These are phyloP conservation scores for Camelina hispida DNA, from an alignment of 345 rosid species.

Conservation along the genomic window DNA sequence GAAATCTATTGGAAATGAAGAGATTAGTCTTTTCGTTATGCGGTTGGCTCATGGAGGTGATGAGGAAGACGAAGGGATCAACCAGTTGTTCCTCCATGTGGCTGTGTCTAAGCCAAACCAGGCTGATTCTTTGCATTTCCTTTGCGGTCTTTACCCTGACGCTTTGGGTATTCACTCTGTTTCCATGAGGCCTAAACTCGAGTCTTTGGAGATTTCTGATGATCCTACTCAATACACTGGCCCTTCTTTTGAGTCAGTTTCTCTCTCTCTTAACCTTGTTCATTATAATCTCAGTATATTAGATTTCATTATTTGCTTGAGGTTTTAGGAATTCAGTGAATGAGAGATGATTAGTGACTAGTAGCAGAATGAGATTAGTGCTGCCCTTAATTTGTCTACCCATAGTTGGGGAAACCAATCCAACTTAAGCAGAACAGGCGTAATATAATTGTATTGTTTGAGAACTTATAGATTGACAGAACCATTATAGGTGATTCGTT, in stretches of 20 bases:
- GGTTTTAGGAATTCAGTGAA: too few relatives aligned
- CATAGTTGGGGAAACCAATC: too few relatives aligned
- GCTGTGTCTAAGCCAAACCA: constrained; percentile 79
- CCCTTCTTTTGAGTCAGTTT: constrained; percentile 75
- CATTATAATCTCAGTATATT: too few relatives aligned
- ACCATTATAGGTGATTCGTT: neutral
- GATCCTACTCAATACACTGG: constrained; percentile 66
- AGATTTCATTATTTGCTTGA: too few relatives aligned
- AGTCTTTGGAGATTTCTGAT: constrained; percentile 45
- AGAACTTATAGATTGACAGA: neutral
- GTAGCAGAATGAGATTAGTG: too few relatives aligned
- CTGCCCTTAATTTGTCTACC: too few relatives aligned
- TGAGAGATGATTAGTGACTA: too few relatives aligned
- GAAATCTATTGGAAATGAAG: too few relatives aligned
- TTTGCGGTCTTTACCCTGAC: constrained; percentile 92
- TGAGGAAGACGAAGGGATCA: constrained; percentile 64
- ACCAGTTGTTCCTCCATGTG: constrained; percentile 85
- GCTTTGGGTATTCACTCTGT: constrained; percentile 91
- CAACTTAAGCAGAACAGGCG: too few relatives aligned
- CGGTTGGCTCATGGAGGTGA: too few relatives aligned
- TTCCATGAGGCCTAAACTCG: constrained; percentile 73
- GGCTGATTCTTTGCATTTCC: constrained; percentile 68
- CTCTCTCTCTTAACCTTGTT: neutral
- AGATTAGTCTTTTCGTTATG: too few relatives aligned
- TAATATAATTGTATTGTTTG: neutral